These are phyloP conservation scores for Lichtheimia ornata DNA, from an alignment of 371 early-diverging fungal species.

Conservation along the genomic window DNA sequence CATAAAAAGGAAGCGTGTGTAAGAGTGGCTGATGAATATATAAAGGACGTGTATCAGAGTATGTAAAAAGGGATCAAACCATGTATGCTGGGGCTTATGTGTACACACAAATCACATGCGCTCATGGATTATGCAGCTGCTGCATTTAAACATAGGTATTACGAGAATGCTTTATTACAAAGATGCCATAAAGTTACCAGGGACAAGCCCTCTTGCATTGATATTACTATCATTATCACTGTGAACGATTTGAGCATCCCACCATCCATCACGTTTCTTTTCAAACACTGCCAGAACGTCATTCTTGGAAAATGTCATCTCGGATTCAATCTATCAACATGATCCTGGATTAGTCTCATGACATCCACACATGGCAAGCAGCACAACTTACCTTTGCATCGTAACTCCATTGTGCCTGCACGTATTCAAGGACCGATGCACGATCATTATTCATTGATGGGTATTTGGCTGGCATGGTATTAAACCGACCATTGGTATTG, in stretches of 20 bases:
- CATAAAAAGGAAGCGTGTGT: no score
- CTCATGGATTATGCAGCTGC: no score
- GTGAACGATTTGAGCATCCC: constrained; percentile 26
- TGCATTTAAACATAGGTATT: no score
- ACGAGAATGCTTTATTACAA: neutral
- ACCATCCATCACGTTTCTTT: constrained; percentile 33
- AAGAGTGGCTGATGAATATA: no score
- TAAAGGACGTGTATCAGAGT: no score
- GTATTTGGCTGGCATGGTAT: constrained; percentile 4
- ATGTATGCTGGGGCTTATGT: no score
- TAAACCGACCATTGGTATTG: constrained; percentile 1
- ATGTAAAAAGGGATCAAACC: no score
- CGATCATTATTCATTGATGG: no score
- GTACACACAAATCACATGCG: no score
- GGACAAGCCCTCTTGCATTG: constrained; percentile 23
- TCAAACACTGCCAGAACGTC: constrained; percentile 26
- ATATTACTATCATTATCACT: constrained; percentile 4
- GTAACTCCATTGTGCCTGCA: constrained; percentile 22
- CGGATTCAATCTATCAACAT: constrained; percentile 12
- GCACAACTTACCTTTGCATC: constrained; percentile 15
- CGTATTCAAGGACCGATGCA: constrained; percentile 1
- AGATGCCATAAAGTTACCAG: constrained; percentile 27
- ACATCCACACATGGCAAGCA: no score
- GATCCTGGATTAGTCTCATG: no score
- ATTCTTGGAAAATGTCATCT: constrained; percentile 23